phyloP scores from a whole-genome alignment of 345 rosid genomes.

The Nasturtium officinale region DNA sequence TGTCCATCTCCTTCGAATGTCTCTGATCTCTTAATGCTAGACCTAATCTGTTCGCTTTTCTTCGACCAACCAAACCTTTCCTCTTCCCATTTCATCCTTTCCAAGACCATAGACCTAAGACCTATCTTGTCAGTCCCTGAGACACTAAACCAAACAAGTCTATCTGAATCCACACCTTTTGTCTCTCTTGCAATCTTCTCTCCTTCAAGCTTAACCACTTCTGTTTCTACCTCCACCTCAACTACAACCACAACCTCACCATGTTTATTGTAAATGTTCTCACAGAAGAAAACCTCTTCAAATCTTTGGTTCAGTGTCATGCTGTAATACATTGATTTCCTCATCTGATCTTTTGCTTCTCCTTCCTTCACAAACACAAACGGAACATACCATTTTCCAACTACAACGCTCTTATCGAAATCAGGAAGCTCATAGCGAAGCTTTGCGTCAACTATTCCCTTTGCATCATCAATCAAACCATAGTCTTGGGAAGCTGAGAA shows the following conservation, averaged over 20 bases:
- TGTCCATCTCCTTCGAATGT: constrained; percentile 31
- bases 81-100: constrained; percentile 68
- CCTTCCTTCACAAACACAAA: constrained; percentile 62
- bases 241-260: constrained; percentile 41
- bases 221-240: constrained; percentile 47
- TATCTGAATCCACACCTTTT: constrained; percentile 37
- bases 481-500: constrained; percentile 39
- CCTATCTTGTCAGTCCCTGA: constrained; percentile 46
- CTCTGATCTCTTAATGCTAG: constrained; percentile 45
- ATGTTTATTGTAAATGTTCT: constrained; percentile 26
- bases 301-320: constrained; percentile 70
- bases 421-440: constrained; percentile 53
- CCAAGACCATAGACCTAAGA: constrained; percentile 49
- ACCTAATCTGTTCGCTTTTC: not conserved
- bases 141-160: constrained; percentile 51
- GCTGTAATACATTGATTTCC: constrained; percentile 50
- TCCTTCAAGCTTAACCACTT: constrained; percentile 49
- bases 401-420: constrained; percentile 35
- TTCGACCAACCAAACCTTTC: constrained; percentile 61
- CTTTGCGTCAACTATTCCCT: constrained; percentile 51
- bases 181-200: constrained; percentile 25
- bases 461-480: constrained; percentile 56
- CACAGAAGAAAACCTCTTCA: constrained; percentile 51
- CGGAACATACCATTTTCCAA: constrained; percentile 78
- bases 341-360: constrained; percentile 47